These are phyloP conservation scores for Umbilicaria muhlenbergii DNA, from an alignment of 495 filamentous ascomycete species.

Conservation along the genomic window DNA sequence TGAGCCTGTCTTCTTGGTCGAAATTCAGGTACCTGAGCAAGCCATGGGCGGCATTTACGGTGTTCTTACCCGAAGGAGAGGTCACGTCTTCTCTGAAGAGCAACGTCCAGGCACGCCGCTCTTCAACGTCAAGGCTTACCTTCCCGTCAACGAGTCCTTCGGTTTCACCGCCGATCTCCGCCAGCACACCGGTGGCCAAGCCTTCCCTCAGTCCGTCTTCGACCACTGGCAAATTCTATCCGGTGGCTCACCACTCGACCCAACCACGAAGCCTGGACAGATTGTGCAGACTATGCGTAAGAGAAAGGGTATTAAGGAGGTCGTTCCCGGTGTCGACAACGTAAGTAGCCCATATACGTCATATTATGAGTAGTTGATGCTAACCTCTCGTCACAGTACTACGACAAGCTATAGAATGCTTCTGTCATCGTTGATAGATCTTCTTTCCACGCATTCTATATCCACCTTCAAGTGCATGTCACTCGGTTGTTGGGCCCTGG, in stretches of 20 bases:
- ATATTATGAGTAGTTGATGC: conserved; percentile 15
- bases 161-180: conserved; percentile 98
- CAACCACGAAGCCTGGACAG: conserved; percentile 68
- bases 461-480: background rate
- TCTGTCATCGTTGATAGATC: background rate
- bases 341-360: conserved; percentile 43
- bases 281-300: conserved; percentile 84
- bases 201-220: conserved; percentile 97
- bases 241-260: conserved; percentile 84
- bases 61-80: conserved; percentile 93
- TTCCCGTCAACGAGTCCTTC: conserved; percentile 99
- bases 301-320: conserved; percentile 97
- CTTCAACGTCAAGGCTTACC: conserved; percentile 98
- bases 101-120: conserved; percentile 97
- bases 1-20: conserved; percentile 97
- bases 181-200: conserved; percentile 82
- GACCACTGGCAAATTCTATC: conserved; percentile 94
- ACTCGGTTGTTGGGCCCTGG: background rate
- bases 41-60: conserved; percentile 99
- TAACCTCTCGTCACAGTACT: conserved; percentile 62
- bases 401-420: conserved; percentile 81
- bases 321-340: conserved; percentile 79
- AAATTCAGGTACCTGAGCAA: conserved; percentile 96
- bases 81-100: conserved; percentile 97
- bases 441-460: background rate